These are phyloP conservation scores for Limnomonas spitsbergensis DNA, from an alignment of 139 green algal genomes.

Conservation along the genomic window DNA sequence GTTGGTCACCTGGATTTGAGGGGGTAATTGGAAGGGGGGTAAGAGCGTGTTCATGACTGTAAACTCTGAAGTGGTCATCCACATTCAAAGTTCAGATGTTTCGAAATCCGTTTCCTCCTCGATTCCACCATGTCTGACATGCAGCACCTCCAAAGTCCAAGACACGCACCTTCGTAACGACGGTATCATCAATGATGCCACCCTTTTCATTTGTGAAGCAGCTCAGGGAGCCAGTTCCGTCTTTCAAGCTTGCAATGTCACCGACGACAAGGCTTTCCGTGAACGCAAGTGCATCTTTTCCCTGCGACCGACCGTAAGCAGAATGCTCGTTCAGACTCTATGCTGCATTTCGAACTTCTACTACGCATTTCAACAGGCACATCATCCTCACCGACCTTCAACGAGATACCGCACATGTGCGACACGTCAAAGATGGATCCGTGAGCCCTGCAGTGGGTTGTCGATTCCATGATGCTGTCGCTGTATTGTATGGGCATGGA, in stretches of 20 bases:
- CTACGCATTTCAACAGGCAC: not conserved
- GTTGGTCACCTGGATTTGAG: slow-evolving; percentile 56
- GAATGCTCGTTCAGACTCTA: too few relatives aligned
- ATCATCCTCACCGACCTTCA: slow-evolving; percentile 70
- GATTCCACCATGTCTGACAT: too few relatives aligned
- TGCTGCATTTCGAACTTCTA: too few relatives aligned
- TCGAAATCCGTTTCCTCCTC: too few relatives aligned
- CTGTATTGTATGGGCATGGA: slow-evolving; percentile 99
- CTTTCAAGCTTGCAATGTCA: slow-evolving; percentile 77
- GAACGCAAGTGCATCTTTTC: slow-evolving; percentile 90
- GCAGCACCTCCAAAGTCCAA: too few relatives aligned
- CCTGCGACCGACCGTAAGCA: slow-evolving; percentile 44
- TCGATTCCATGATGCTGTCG: slow-evolving; percentile 95
- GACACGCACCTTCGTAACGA: slow-evolving; percentile 90
- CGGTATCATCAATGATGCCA: slow-evolving; percentile 98
- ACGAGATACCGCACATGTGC: slow-evolving; percentile 94
- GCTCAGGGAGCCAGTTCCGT: slow-evolving; percentile 80
- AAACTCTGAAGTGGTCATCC: too few relatives aligned
- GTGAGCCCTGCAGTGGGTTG: slow-evolving; percentile 74
- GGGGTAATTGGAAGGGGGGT: slow-evolving; percentile 10
- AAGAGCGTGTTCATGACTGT: too few relatives aligned
- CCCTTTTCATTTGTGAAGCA: slow-evolving; percentile 97
- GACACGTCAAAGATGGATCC: slow-evolving; percentile 96
- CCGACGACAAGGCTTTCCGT: slow-evolving; percentile 89
- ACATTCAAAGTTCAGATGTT: slow-evolving; percentile 2